Evolutionary conservation across 495 filamentous ascomycete genomes (phyloP).

Genomic region (Symbiotaphrina buchneri): DNA sequence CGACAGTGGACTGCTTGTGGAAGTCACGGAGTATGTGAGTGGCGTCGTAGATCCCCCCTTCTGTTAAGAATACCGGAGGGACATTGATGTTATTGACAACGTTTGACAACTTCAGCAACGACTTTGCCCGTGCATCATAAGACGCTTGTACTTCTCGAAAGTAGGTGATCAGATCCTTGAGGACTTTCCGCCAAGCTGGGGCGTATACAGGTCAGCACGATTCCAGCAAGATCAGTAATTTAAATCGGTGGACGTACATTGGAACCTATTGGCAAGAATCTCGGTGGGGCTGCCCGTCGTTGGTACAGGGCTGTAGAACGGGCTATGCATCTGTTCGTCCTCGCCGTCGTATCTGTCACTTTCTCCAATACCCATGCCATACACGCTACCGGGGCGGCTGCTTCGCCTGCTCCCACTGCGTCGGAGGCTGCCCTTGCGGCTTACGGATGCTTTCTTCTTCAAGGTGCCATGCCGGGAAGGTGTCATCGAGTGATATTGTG

Average conservation of each 20-base stretch:
- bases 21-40: slow-evolving; percentile 58
- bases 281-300: slow-evolving; percentile 78
- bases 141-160: slow-evolving; percentile 83
- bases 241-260: slow-evolving; percentile 32
- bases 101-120: slow-evolving; percentile 61
- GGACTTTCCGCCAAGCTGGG: slow-evolving; percentile 77
- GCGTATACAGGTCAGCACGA: no score
- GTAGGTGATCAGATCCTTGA: slow-evolving; percentile 88
- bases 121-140: slow-evolving; percentile 72
- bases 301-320: slow-evolving; percentile 73
- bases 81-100: slow-evolving; percentile 58
- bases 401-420: slow-evolving; percentile 56
- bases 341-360: slow-evolving; percentile 26
- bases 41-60: slow-evolving; percentile 71
- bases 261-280: slow-evolving; percentile 69
- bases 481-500: slow-evolving; percentile 9
- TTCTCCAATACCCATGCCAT: slow-evolving; percentile 42
- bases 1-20: slow-evolving; percentile 58
- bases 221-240: slow-evolving; percentile 6
- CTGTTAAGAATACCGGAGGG: slow-evolving; percentile 47
- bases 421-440: slow-evolving; percentile 48
- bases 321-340: slow-evolving; percentile 58
- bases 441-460: slow-evolving; percentile 66
- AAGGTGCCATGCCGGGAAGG: slow-evolving; percentile 57
- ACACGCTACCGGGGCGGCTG: slow-evolving; percentile 61